phyloP scores from a whole-genome alignment of 2,329 filamentous ascomycete species.

The Arachnopeziza araneosa region DNA sequence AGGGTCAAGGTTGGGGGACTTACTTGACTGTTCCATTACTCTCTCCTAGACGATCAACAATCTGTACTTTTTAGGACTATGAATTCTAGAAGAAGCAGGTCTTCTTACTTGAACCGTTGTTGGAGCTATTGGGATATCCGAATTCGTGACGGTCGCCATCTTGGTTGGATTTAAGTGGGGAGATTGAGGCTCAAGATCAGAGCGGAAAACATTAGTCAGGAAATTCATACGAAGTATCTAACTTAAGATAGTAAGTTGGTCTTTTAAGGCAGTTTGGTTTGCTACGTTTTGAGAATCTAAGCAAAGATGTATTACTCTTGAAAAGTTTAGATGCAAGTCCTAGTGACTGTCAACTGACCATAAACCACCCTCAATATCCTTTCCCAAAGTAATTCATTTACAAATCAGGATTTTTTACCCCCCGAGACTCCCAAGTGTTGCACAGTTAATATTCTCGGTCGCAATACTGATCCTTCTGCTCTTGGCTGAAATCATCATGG shows the following conservation, averaged over 20 bases:
- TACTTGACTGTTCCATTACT: constrained; percentile 21
- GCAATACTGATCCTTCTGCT: too few species aligned
- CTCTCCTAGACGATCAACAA: constrained; percentile 21
- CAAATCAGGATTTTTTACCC: too few species aligned
- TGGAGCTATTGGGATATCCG: constrained; percentile 13
- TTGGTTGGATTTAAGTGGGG: not conserved
- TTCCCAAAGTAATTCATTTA: too few species aligned
- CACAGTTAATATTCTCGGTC: too few species aligned
- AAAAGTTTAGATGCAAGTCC: too few species aligned
- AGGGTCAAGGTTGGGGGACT: not conserved
- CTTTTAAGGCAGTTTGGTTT: too few species aligned
- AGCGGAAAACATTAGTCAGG: not conserved
- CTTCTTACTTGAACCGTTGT: constrained; percentile 17
- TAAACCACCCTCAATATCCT: too few species aligned
- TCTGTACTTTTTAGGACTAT: constrained; percentile 11
- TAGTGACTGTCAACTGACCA: too few species aligned
- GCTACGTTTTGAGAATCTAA: too few species aligned
- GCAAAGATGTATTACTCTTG: too few species aligned
- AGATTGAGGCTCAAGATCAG: not conserved
- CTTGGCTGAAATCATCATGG: too few species aligned
- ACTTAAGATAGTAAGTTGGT: not conserved
- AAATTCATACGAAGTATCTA: not conserved
- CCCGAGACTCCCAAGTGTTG: too few species aligned
- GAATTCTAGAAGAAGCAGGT: not conserved
- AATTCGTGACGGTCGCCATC: constrained; percentile 19